Evolutionary conservation across 805 yeast species (phyloP), one percentile per base, ranked within the genome.

Genomic region (Zygosaccharomyces lentus): DNA sequence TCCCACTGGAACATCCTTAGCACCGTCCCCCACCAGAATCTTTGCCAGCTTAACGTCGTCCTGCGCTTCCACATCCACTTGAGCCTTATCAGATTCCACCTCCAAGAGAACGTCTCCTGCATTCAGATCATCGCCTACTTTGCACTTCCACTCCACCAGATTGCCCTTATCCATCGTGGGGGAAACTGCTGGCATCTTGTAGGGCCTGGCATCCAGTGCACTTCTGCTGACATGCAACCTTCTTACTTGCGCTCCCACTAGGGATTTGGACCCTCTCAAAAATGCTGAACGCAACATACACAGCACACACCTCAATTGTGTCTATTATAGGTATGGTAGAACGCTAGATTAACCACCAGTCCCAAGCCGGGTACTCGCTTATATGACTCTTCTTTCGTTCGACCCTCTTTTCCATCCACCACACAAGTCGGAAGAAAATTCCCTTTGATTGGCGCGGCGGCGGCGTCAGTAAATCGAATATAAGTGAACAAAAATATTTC

Each of bases 141-240:
- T 82, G 59, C 82, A 74, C 64, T 87, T 86, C 99, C 99, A 91
- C 45, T 80, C 75, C 9, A 88, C 87, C 53, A 91, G 77, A 5
- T 96, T 96, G 34, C 99, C 99, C 62, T 82, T 87, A 25, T 89
- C 88, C 99, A 91, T 91, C 6, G 99, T 91, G 35, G 99, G 99
- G 4, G 97, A 90, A 96, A 91, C 87, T 21, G 99, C 97, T 3
- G 99, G 99, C 98, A 91, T 91, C 44, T 74, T 81, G 70, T 87
- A 88, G 54, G 78, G 63, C 43, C 64, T 59, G 9, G 70, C 72
- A 43, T 61, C 58, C 23, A 40, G 43, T 3, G 56, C 24, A 7
- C 47, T 44, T n/a, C 43, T 29, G 6, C 64, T 49, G 6, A 54
- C 48, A 43, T 65, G 67, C 42, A 69, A 43, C 8, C 50, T 27